phyloP scores from a whole-genome alignment of 495 filamentous ascomycete species.

The Hypoxylon cercidicola region DNA sequence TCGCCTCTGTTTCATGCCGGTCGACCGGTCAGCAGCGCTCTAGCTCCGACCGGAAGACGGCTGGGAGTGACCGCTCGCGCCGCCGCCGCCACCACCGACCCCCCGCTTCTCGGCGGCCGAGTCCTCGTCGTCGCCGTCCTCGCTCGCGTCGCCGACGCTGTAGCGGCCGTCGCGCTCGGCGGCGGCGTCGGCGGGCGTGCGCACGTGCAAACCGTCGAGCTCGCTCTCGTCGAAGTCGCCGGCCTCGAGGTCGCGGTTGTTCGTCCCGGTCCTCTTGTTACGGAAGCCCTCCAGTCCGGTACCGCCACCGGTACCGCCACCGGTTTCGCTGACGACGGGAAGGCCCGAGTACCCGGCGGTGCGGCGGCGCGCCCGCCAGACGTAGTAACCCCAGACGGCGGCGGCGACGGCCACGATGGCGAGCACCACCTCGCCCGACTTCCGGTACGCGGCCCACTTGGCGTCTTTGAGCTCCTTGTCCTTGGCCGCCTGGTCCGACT shows the following conservation, averaged over 20 bases:
- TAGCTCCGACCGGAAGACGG: constrained; percentile 32
- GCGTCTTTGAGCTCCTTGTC: constrained; percentile 79
- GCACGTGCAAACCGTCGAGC: constrained; percentile 76
- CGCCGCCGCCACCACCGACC: constrained; percentile 1
- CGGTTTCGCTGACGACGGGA: constrained; percentile 39
- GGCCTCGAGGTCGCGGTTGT: constrained; percentile 74
- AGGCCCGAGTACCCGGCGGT: constrained; percentile 66
- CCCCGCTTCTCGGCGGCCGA: constrained; percentile 10
- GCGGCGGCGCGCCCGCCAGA: constrained; percentile 79
- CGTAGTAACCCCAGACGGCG: constrained; percentile 81
- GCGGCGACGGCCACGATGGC: constrained; percentile 85
- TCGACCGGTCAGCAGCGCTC: constrained; percentile 15
- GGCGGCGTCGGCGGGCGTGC: constrained; percentile 56
- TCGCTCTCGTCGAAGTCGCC: constrained; percentile 91
- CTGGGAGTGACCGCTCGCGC: constrained; percentile 22
- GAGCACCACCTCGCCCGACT: constrained; percentile 89
- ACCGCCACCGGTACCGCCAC: constrained; percentile 26
- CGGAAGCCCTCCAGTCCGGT: constrained; percentile 61
- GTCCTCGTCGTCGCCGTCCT: constrained; percentile 43
- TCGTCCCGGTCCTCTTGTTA: constrained; percentile 53
- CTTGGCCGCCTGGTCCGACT: constrained; percentile 77
- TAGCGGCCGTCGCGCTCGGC: constrained; percentile 56
- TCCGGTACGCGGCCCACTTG: constrained; percentile 91
- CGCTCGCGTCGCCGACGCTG: constrained; percentile 67
- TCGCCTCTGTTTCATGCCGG: constrained; percentile 13